Conservation (phyloP, 805 yeast species). For the Blastobotrys chiropterorum region DNA sequence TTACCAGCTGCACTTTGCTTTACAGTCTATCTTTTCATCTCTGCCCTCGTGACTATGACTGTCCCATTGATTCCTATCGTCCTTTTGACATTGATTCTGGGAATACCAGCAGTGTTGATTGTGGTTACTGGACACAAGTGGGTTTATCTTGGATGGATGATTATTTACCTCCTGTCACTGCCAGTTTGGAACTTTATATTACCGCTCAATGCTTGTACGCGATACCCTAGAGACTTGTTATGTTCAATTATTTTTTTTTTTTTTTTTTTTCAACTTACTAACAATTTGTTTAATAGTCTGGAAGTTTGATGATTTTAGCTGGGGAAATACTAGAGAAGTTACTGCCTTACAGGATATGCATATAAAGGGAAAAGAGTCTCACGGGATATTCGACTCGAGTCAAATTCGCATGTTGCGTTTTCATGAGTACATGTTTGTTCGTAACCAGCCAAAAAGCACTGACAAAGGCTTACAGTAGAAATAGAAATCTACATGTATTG, state of each 20-base stretch:
- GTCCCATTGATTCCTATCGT: constrained; percentile 75
- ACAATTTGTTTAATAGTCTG: constrained; percentile 38
- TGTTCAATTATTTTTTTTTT: background rate
- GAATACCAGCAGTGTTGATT: constrained; percentile 78
- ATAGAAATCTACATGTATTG: background rate
- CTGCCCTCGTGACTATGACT: constrained; percentile 66
- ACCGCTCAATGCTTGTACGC: constrained; percentile 66
- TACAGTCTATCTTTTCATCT: constrained; percentile 70
- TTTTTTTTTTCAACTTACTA: constrained; percentile 1
- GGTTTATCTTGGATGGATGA: constrained; percentile 73
- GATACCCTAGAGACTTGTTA: background rate
- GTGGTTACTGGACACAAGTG: constrained; percentile 72
- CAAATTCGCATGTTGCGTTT: background rate
- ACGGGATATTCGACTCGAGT: constrained; percentile 3
- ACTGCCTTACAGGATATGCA: constrained; percentile 32
- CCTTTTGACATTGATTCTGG: constrained; percentile 70
- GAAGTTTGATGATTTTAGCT: constrained; percentile 93
- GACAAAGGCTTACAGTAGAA: background rate
- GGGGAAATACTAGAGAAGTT: constrained; percentile 93
- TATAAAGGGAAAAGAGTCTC: constrained; percentile 12
- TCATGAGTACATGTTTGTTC: constrained; percentile 1
- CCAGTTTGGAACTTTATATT: constrained; percentile 90
- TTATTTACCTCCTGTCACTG: constrained; percentile 68
- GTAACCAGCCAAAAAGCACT: background rate
- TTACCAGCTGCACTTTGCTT: constrained; percentile 83